Percentiles rank a stretch among this genome's conserved stretches.
Evolutionary conservation across 257 asterid genomes (phyloP).

Genomic region (Avicennia marina): DNA sequence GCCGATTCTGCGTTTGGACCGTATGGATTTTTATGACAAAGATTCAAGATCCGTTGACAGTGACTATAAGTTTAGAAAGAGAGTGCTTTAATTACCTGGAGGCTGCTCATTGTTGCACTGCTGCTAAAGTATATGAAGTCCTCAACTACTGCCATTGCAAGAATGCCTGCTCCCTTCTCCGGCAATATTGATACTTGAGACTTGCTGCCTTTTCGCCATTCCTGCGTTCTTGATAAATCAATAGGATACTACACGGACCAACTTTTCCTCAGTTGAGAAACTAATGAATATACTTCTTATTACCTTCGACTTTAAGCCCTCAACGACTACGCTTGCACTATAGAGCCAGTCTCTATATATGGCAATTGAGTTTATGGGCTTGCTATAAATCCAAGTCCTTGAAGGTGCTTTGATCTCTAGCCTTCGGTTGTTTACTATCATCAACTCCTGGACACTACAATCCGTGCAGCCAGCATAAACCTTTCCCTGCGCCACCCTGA

Average conservation of each 20-base stretch:
- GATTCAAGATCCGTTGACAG: no score
- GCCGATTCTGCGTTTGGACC: constrained; percentile 50
- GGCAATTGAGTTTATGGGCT: constrained; percentile 63
- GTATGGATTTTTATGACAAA: no score
- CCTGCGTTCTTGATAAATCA: constrained; percentile 37
- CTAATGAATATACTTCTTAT: not conserved
- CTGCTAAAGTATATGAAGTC: constrained; percentile 73
- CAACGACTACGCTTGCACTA: constrained; percentile 46
- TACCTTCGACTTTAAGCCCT: constrained; percentile 80
- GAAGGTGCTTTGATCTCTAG: constrained; percentile 74
- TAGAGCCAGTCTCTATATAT: constrained; percentile 80
- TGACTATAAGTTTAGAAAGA: not conserved
- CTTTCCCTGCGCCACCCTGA: constrained; percentile 60
- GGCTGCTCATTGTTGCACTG: constrained; percentile 55
- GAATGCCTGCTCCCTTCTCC: constrained; percentile 60
- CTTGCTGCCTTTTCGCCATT: constrained; percentile 62
- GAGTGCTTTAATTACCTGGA: constrained; percentile 53
- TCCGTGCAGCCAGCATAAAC: constrained; percentile 75
- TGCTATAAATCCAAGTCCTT: constrained; percentile 70
- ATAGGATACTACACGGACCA: not conserved
- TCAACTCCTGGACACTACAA: constrained; percentile 78
- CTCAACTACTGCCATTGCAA: constrained; percentile 87
- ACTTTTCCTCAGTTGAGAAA: not conserved
- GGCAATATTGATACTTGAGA: constrained; percentile 57
- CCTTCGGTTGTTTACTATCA: constrained; percentile 47